Base-by-base conservation (phyloP, 768 basidiomycete species). In the Serendipita sp. region DNA sequence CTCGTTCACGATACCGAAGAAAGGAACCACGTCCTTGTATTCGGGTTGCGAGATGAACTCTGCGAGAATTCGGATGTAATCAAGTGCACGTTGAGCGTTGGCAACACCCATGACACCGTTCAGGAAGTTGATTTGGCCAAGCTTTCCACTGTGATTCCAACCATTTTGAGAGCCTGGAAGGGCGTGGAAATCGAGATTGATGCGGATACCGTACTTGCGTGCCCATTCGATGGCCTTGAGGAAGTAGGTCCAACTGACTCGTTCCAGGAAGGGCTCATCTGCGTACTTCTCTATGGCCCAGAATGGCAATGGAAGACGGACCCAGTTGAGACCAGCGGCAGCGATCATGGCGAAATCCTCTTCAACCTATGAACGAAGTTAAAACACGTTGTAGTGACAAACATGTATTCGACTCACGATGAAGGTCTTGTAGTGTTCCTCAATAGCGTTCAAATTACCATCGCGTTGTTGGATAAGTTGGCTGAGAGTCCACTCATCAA, bases 321-420 rank as follows among this genome's bases (percentile, higher is more conserved):
- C 74, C 80, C 86, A 93, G 75, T 90, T 92, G 58, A 93, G 75
- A 2, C 92, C 92, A 34, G 89, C 91, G 45, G 83, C 87, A 51
- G 92, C 90, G 66, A 96, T 94, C 71, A 85, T 77, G 44, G 92
- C 92, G 67, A 94, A 84, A 75, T 95, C 92, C 75, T 88, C 76
- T 72, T 93, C 90, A 64, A 88, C 93, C 89, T 92, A 72, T 32
- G 41, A 60, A 46, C 65, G 32, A 7, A 5, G 38, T 18, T 53
- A 32, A 1, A 32, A 5, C 7, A 8, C 13, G 45, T 46, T 13
- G n/a, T 53, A 16, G 16, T 24, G 16, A 53, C 37, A 16, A 41
- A 7, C 30, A 30, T 13, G 13, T 34, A 51, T 54, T 45, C 48
- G 38, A 77, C 86, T 72, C 71, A 89, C 86, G 69, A 93, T 84